Conservation (phyloP, 169 alveolate species). For the Cryptosporidium sp. region DNA sequence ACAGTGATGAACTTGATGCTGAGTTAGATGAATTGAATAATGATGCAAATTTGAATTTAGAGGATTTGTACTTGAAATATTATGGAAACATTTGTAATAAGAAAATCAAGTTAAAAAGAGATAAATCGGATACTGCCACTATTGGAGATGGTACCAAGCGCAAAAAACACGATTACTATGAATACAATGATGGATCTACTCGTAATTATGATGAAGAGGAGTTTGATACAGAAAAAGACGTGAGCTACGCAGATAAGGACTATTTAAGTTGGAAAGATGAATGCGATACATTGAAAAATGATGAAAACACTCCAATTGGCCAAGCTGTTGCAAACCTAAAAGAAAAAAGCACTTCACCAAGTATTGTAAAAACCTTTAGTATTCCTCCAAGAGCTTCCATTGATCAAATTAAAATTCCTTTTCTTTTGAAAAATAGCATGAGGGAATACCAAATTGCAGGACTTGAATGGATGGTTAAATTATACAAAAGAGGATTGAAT, state of each 20-base stretch:
- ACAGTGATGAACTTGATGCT: constrained; percentile 68
- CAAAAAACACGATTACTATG: not conserved
- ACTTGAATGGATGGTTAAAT: constrained; percentile 95
- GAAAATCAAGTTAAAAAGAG: not conserved
- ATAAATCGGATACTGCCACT: not conserved
- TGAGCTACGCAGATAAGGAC: constrained; percentile 28
- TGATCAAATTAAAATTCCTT: constrained; percentile 85
- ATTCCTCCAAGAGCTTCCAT: constrained; percentile 67
- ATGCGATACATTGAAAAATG: constrained; percentile 51
- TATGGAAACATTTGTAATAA: constrained; percentile 1
- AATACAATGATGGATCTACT: not conserved
- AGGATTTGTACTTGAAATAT: constrained; percentile 39
- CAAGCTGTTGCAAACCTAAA: constrained; percentile 22
- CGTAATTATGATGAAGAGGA: constrained; percentile 5
- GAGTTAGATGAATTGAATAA: constrained; percentile 71
- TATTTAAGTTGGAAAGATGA: constrained; percentile 48
- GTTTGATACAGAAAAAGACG: constrained; percentile 20
- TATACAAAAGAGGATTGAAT: constrained; percentile 94
- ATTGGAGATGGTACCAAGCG: not conserved
- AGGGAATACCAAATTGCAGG: constrained; percentile 96
- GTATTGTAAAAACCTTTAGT: constrained; percentile 40
- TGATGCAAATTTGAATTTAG: constrained; percentile 74
- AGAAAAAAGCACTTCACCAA: not conserved
- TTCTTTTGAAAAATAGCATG: constrained; percentile 89
- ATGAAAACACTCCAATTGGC: constrained; percentile 71